phyloP scores from a whole-genome alignment of 1,284 basidiomycete genomes.

The Rhodotorula glutinis region DNA sequence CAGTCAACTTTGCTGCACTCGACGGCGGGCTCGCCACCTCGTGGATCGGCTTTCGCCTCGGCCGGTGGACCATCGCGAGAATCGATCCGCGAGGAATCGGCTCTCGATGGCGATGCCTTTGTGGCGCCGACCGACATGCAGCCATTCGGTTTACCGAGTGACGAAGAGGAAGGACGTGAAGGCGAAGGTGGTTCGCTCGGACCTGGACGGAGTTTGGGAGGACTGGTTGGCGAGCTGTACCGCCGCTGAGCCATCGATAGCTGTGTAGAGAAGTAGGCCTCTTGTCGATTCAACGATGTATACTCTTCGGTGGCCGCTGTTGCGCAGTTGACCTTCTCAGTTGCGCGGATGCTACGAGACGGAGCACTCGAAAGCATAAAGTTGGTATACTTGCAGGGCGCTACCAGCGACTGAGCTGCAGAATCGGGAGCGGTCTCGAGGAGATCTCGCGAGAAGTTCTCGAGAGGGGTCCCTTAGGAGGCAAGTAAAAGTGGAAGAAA shows the following conservation, averaged over 20 bases:
- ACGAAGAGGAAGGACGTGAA: slow-evolving; percentile 58
- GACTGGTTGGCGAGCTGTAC: slow-evolving; percentile 18
- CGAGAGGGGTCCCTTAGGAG: too few species aligned
- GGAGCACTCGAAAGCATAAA: too few species aligned
- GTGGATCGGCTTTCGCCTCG: too few species aligned
- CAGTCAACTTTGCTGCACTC: slow-evolving; percentile 59
- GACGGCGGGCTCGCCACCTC: neutral
- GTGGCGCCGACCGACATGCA: slow-evolving; percentile 56
- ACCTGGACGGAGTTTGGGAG: neutral
- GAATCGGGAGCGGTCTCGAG: too few species aligned
- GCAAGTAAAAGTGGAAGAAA: too few species aligned
- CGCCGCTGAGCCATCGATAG: slow-evolving; percentile 1
- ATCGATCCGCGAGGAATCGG: slow-evolving; percentile 55
- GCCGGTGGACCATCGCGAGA: neutral
- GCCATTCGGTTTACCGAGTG: slow-evolving; percentile 49
- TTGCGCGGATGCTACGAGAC: too few species aligned
- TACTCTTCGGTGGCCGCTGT: too few species aligned
- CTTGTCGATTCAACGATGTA: too few species aligned
- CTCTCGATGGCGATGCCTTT: slow-evolving; percentile 68
- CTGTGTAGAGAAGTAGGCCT: neutral
- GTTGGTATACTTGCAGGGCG: too few species aligned
- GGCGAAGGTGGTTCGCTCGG: slow-evolving; percentile 40
- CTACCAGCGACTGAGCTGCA: too few species aligned
- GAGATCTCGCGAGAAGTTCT: too few species aligned
- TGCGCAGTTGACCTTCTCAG: too few species aligned